phyloP scores from a whole-genome alignment of 768 basidiomycete genomes.

The Chalciporus chontae region DNA sequence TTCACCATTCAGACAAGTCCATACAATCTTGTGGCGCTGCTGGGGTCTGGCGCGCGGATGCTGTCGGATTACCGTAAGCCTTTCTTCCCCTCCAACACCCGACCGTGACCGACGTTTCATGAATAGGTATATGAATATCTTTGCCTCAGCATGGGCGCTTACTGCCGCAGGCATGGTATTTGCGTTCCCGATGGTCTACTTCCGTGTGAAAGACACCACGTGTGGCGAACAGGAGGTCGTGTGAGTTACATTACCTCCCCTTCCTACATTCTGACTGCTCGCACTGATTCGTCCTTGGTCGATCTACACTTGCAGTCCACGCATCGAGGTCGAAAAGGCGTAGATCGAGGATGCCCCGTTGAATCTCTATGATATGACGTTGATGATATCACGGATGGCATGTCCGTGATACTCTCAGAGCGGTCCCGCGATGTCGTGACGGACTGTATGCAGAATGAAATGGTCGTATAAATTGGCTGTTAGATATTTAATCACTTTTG shows the following conservation, averaged over 20 bases:
- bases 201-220: constrained; percentile 59
- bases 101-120: not conserved
- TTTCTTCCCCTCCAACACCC: not conserved
- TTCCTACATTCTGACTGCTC: not conserved
- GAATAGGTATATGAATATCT: constrained; percentile 62
- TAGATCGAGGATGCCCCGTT: not conserved
- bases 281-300: too few species aligned
- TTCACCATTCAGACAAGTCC: constrained; percentile 52
- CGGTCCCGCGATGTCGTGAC: too few species aligned
- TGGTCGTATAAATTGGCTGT: too few species aligned
- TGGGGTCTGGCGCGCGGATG: constrained; percentile 72
- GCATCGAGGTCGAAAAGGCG: not conserved
- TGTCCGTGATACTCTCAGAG: too few species aligned
- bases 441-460: too few species aligned
- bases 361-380: not conserved
- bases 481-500: too few species aligned
- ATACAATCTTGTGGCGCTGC: constrained; percentile 74
- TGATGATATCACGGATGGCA: not conserved
- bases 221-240: constrained; percentile 46
- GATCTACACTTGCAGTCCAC: not conserved
- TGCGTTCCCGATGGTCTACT: constrained; percentile 69
- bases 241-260: not conserved
- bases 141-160: constrained; percentile 69
- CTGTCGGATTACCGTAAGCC: constrained; percentile 56
- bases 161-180: constrained; percentile 63